Evolutionary conservation across 2,329 filamentous ascomycete species (phyloP).

Genomic region (Penicillium frequentans): DNA sequence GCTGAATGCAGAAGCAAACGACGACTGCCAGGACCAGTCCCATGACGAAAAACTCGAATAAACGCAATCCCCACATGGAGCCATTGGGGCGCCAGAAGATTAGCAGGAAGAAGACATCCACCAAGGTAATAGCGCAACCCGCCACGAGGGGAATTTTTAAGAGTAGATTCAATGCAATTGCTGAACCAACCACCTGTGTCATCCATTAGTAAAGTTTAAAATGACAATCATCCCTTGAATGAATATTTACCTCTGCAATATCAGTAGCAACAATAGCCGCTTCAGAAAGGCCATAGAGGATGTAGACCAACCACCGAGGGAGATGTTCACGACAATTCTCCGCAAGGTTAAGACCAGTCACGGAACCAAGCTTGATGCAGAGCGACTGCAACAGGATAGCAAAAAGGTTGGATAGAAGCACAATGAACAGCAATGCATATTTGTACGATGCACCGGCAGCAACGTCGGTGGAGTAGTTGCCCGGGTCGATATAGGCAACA

Average conservation of each 20-base stretch:
- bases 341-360: constrained; percentile 67
- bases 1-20: constrained; percentile 58
- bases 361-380: constrained; percentile 64
- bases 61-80: constrained; percentile 51
- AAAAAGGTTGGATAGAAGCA: constrained; percentile 50
- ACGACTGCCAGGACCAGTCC: constrained; percentile 56
- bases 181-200: constrained; percentile 55
- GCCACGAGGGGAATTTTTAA: constrained; percentile 55
- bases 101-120: constrained; percentile 57
- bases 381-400: constrained; percentile 50
- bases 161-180: constrained; percentile 57
- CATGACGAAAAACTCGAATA: constrained; percentile 58
- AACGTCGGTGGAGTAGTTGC: constrained; percentile 52
- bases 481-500: constrained; percentile 52
- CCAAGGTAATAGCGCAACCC: constrained; percentile 58
- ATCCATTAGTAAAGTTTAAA: neutral
- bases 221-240: neutral
- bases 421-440: constrained; percentile 48
- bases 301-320: constrained; percentile 64
- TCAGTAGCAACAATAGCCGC: constrained; percentile 70
- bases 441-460: constrained; percentile 47
- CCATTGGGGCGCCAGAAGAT: constrained; percentile 56
- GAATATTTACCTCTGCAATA: constrained; percentile 59
- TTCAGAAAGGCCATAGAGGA: constrained; percentile 64
- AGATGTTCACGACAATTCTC: constrained; percentile 66